phyloP scores from a whole-genome alignment of 164 flowering plant genomes.

The Piper betle region DNA sequence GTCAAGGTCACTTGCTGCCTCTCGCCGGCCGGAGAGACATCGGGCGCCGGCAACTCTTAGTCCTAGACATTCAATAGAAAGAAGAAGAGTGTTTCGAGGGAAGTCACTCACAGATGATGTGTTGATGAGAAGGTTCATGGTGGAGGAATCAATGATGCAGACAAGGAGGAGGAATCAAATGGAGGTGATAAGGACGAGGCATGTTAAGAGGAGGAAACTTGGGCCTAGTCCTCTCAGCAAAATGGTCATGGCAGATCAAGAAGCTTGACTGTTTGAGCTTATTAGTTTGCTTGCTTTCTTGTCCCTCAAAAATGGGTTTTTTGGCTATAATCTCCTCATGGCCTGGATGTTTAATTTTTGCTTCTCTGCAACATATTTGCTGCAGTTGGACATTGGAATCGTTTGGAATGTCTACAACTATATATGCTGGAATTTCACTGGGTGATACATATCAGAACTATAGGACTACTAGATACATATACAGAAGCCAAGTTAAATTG shows the following conservation, averaged over 20 bases:
- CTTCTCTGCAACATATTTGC: no score
- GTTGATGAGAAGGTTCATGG: constrained; percentile 82
- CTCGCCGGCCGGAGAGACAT: constrained; percentile 9
- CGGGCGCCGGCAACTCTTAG: constrained; percentile 1
- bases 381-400: no score
- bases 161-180: constrained; percentile 58
- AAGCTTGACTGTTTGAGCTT: neutral
- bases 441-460: no score
- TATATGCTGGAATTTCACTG: no score
- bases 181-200: constrained; percentile 71
- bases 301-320: no score
- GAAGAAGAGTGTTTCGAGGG: constrained; percentile 61
- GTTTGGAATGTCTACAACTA: no score
- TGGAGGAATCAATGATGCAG: constrained; percentile 85
- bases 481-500: no score
- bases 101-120: constrained; percentile 80
- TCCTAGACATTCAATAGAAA: constrained; percentile 33
- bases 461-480: no score
- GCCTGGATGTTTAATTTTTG: no score
- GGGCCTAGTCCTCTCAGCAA: constrained; percentile 83
- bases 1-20: constrained; percentile 20
- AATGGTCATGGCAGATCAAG: constrained; percentile 42
- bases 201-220: constrained; percentile 49
- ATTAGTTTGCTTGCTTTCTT: no score
- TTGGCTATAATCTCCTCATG: no score